Evolutionary conservation across 768 basidiomycete species (phyloP).

Genomic region (Harrya chromipes): DNA sequence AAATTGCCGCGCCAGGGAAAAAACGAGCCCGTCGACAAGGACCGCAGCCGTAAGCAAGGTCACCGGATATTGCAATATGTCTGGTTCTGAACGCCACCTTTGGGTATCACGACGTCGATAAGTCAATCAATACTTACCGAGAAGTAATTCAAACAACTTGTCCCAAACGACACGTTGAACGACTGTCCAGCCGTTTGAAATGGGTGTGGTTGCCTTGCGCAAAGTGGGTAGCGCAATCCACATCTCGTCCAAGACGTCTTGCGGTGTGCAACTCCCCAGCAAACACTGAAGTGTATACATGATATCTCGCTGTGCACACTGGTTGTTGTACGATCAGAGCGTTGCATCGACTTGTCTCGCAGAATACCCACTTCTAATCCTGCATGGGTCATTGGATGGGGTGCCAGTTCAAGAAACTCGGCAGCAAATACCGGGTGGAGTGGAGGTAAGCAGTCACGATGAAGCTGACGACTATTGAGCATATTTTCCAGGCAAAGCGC

Average conservation of each 20-base stretch:
- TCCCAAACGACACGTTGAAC: conserved; percentile 50
- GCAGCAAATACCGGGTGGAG: conserved; percentile 48
- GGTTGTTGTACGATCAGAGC: not conserved
- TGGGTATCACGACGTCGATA: not conserved
- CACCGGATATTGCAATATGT: conserved; percentile 49
- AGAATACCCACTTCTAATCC: conserved; percentile 51
- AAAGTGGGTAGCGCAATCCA: conserved; percentile 56
- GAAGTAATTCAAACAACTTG: conserved; percentile 42
- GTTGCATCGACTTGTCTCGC: not conserved
- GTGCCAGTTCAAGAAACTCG: conserved; percentile 52
- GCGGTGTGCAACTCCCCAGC: conserved; percentile 52
- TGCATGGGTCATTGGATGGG: conserved; percentile 41
- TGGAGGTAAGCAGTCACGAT: conserved; percentile 61
- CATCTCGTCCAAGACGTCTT: conserved; percentile 51
- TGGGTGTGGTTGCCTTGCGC: conserved; percentile 34
- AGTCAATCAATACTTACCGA: conserved; percentile 24
- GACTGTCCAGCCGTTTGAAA: conserved; percentile 43
- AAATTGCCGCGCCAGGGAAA: conserved; percentile 37
- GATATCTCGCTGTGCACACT: conserved; percentile 59
- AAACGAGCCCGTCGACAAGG: conserved; percentile 43
- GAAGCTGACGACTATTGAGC: conserved; percentile 40
- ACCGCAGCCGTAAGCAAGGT: conserved; percentile 54
- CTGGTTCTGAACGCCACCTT: conserved; percentile 40
- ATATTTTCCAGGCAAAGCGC: not conserved
- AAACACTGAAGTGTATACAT: conserved; percentile 45